phyloP scores from a whole-genome alignment of 139 green algal species.

The Spirogloea muscicola region DNA sequence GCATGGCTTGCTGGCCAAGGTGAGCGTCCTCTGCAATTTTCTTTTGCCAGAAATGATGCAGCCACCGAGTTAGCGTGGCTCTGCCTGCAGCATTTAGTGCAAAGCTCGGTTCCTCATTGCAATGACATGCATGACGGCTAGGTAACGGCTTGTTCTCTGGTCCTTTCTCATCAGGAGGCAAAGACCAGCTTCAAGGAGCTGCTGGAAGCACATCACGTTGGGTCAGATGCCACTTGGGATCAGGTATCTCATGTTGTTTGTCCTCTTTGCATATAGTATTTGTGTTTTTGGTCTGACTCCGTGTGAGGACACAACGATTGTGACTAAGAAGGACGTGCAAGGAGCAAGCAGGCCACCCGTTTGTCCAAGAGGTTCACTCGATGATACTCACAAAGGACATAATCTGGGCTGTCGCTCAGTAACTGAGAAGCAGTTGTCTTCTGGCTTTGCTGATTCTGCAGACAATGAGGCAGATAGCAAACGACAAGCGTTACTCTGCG shows the following conservation, averaged over 20 bases:
- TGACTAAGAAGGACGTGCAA: not conserved
- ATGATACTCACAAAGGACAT: not conserved
- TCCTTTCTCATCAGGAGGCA: slow-evolving; percentile 61
- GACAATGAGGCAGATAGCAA: slow-evolving; percentile 36
- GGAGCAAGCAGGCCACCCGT: not conserved
- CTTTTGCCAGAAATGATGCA: not conserved
- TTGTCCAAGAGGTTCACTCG: not conserved
- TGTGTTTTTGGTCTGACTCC: not conserved
- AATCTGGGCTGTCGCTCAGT: not conserved
- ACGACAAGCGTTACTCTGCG: slow-evolving; percentile 66
- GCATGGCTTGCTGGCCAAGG: too few relatives aligned
- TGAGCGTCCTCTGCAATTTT: slow-evolving; percentile 4
- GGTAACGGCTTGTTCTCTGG: not conserved
- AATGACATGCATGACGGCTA: not conserved
- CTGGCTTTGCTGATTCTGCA: slow-evolving; percentile 2
- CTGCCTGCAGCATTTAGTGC: not conserved
- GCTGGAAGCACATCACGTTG: slow-evolving; percentile 59
- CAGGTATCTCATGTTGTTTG: slow-evolving; percentile 52
- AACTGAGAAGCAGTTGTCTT: not conserved
- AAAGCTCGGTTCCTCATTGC: not conserved
- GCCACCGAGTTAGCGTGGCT: not conserved
- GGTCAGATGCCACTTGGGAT: slow-evolving; percentile 69
- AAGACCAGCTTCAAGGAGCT: slow-evolving; percentile 91
- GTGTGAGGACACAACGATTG: too few relatives aligned
- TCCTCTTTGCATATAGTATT: not conserved